These are phyloP conservation scores for Pseudogymnoascus pannorum DNA, from an alignment of 2,329 filamentous ascomycete genomes.

Conservation along the genomic window DNA sequence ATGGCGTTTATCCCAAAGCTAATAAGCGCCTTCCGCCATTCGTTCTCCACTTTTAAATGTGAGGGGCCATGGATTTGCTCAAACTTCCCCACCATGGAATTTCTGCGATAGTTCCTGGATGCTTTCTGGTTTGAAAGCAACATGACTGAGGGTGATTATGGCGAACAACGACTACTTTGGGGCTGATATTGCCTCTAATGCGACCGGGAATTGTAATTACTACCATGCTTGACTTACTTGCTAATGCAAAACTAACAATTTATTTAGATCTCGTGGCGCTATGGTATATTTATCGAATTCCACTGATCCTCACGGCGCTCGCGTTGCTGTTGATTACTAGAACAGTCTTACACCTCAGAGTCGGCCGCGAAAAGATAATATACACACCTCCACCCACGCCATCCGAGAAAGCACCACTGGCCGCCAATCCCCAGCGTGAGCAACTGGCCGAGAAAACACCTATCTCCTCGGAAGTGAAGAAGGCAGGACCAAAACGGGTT, in stretches of 20 bases:
- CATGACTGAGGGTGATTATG: neutral
- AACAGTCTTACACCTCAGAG: slow-evolving; percentile 27
- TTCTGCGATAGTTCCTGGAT: slow-evolving; percentile 8
- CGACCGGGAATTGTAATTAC: neutral
- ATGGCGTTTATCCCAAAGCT: neutral
- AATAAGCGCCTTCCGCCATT: neutral
- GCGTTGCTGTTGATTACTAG: slow-evolving; percentile 31
- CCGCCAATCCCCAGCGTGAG: neutral
- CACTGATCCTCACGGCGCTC: slow-evolving; percentile 34
- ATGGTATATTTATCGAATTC: slow-evolving; percentile 42
- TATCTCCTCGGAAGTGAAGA: slow-evolving; percentile 20
- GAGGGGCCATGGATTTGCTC: slow-evolving; percentile 1
- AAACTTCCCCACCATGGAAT: slow-evolving; percentile 9
- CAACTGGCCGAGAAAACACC: slow-evolving; percentile 2
- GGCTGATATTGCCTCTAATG: slow-evolving; percentile 1
- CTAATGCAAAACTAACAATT: neutral
- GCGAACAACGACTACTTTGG: neutral
- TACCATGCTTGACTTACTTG: neutral
- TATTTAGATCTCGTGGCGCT: slow-evolving; percentile 23
- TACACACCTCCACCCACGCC: slow-evolving; percentile 22
- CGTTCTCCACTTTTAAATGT: neutral
- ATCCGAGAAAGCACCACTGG: slow-evolving; percentile 16
- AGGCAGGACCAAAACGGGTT: slow-evolving; percentile 33
- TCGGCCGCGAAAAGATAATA: slow-evolving; percentile 25
- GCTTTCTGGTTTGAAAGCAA: neutral